Base-by-base conservation (phyloP, 331 rosid genomes). In the Pyracantha coccinea region DNA sequence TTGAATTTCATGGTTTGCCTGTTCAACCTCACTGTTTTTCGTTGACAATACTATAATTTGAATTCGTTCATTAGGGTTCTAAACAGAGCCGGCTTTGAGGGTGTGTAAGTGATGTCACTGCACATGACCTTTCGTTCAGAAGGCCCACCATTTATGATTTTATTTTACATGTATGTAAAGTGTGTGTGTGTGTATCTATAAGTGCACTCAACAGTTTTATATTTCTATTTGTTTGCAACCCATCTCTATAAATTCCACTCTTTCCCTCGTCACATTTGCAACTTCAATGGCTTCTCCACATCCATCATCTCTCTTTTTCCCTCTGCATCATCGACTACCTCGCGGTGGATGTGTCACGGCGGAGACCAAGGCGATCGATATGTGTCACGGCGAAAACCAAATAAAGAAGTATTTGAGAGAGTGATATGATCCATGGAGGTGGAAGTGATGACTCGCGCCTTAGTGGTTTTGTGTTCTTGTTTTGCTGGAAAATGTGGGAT, bases 401-500 rank as follows among this genome's bases (percentile, higher is more conserved):
- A 27, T 13, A 16, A 29, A 61, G 62, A n/a, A 16, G 35, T 50
- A 11, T 9, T 17, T 57, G 66, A 63, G 29, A 71, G 66, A 17
- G 24, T 8, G 24, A 53, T 10, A 33, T 19, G 35, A 66, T 13
- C 31, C 24, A 73, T 38, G 77, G 28, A 6, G 83, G 68, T 79
- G 64, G 72, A 63, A n/a, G 25, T 15, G 66, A 33, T 64, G 47
- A 69, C 35, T 73, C 44, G 1, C 53, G 3, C 4, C 44, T 45
- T 11, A 0, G 33, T 15, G 3, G 8, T 41, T 50, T 7, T 50
- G 55, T 57, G 31, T 27, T 29, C 64, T 65, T 27, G 77, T 47
- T 38, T 75, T 54, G 72, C 20, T 45, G 44, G 19, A 78, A 68
- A 25, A 47, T 64, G 82, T 77, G 31, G 5, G 92, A 85, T 87